Evolutionary conservation across 805 yeast species (phyloP).

Genomic region (Yueomyces sp.): DNA sequence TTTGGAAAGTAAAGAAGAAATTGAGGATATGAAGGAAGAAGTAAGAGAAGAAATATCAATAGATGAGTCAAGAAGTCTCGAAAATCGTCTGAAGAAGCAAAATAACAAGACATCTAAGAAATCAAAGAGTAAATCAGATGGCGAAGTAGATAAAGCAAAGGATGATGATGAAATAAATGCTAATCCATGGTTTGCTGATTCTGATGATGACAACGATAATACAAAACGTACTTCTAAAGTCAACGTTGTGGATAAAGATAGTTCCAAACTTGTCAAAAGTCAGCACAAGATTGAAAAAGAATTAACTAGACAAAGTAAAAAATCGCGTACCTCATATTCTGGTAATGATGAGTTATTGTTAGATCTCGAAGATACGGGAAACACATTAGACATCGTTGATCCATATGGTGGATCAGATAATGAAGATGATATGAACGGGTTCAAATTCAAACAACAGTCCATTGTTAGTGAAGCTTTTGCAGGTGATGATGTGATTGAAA

Average conservation of each 20-base stretch:
- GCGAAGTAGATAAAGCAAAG: constrained; percentile 2
- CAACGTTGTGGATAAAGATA: constrained; percentile 34
- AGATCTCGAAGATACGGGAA: constrained; percentile 29
- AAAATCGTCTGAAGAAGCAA: constrained; percentile 24
- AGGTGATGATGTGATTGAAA: constrained; percentile 80
- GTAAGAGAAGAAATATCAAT: constrained; percentile 33
- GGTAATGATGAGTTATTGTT: constrained; percentile 21
- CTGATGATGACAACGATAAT: constrained; percentile 16
- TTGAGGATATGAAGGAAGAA: constrained; percentile 25
- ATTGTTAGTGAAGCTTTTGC: constrained; percentile 88
- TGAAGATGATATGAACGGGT: constrained; percentile 27
- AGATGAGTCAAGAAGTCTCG: constrained; percentile 37
- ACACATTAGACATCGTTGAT: constrained; percentile 42
- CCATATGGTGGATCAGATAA: constrained; percentile 35
- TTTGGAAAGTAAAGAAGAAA: constrained; percentile 15
- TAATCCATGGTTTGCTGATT: constrained; percentile 40
- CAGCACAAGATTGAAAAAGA: constrained; percentile 31
- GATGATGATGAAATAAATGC: constrained; percentile 13
- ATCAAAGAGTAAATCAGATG: constrained; percentile 1
- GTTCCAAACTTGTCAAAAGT: constrained; percentile 36
- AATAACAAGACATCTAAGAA: constrained; percentile 2
- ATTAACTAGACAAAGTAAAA: constrained; percentile 8
- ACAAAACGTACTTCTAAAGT: constrained; percentile 33
- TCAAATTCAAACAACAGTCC: constrained; percentile 65
- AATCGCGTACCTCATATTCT: constrained; percentile 1